phyloP scores from a whole-genome alignment of 495 filamentous ascomycete genomes.

The Penicillium taxi region DNA sequence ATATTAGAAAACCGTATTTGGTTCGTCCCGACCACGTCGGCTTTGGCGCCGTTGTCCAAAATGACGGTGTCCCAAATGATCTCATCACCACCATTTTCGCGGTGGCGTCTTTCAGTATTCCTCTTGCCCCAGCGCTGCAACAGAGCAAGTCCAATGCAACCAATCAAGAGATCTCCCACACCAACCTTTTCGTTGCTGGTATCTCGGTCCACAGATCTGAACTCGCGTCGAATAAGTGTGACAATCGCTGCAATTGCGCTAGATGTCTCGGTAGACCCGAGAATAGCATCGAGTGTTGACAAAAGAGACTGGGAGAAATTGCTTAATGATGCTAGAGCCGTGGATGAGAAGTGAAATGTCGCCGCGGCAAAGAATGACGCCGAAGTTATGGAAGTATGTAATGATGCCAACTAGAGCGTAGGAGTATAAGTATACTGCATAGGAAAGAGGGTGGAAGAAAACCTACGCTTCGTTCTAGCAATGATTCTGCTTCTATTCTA shows the following conservation, averaged over 20 bases:
- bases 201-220: slow-evolving; percentile 54
- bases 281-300: slow-evolving; percentile 61
- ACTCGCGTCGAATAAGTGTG: slow-evolving; percentile 63
- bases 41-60: slow-evolving; percentile 52
- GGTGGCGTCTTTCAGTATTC: slow-evolving; percentile 48
- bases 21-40: slow-evolving; percentile 48
- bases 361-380: slow-evolving; percentile 60
- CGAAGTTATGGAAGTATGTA: slow-evolving; percentile 56
- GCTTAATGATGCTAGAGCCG: slow-evolving; percentile 51
- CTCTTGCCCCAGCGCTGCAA: slow-evolving; percentile 60
- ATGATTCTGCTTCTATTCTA: slow-evolving; percentile 51
- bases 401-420: slow-evolving; percentile 40
- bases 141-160: slow-evolving; percentile 62
- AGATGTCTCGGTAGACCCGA: slow-evolving; percentile 72
- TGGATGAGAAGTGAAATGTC: slow-evolving; percentile 62
- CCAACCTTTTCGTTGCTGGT: slow-evolving; percentile 53
- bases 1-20: slow-evolving; percentile 20
- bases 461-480: slow-evolving; percentile 52
- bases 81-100: slow-evolving; percentile 48
- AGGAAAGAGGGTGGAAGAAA: not conserved
- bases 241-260: slow-evolving; percentile 75
- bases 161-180: slow-evolving; percentile 57
- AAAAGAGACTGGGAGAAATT: slow-evolving; percentile 59
- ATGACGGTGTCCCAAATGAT: slow-evolving; percentile 76
- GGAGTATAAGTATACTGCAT: not conserved